phyloP scores from a whole-genome alignment of 768 basidiomycete species.

The Leccinum subgranulosum region DNA sequence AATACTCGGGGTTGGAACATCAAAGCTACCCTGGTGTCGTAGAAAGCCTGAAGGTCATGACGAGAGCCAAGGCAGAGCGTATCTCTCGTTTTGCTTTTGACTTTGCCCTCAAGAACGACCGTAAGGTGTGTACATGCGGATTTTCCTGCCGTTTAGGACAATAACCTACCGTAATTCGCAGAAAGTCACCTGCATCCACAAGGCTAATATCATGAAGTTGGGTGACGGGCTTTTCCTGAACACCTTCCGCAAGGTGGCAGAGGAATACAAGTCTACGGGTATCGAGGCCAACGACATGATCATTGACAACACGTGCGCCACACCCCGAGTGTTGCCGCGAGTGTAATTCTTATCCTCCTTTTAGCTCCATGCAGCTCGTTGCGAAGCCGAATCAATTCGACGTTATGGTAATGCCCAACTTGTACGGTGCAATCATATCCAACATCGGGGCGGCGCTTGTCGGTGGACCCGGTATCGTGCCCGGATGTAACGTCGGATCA shows the following conservation, averaged over 20 bases:
- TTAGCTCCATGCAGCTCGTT: conserved; percentile 98
- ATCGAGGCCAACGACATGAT: conserved; percentile 98
- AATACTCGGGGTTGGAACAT: conserved; percentile 98
- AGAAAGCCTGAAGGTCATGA: conserved; percentile 96
- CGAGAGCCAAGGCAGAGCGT: conserved; percentile 91
- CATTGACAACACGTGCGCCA: conserved; percentile 89
- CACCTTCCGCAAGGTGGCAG: conserved; percentile 94
- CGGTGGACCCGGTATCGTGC: conserved; percentile 96
- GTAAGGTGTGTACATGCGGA: conserved; percentile 62
- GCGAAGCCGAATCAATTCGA: conserved; percentile 95
- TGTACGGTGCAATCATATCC: conserved; percentile 96
- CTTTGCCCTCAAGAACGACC: conserved; percentile 96
- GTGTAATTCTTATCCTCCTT: conserved; percentile 1
- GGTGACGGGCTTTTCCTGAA: conserved; percentile 99
- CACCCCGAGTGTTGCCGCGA: not conserved
- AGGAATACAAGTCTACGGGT: conserved; percentile 92
- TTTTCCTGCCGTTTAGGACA: not conserved
- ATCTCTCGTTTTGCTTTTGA: conserved; percentile 98
- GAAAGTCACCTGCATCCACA: conserved; percentile 99
- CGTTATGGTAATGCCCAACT: conserved; percentile 99
- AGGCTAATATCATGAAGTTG: conserved; percentile 99
- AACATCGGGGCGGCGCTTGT: conserved; percentile 99
- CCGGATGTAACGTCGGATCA: conserved; percentile 96
- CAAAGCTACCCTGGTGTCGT: conserved; percentile 98
- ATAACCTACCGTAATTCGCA: conserved; percentile 28